Conservation (phyloP, 169 alveolate species). For the Fabrea salina region DNA sequence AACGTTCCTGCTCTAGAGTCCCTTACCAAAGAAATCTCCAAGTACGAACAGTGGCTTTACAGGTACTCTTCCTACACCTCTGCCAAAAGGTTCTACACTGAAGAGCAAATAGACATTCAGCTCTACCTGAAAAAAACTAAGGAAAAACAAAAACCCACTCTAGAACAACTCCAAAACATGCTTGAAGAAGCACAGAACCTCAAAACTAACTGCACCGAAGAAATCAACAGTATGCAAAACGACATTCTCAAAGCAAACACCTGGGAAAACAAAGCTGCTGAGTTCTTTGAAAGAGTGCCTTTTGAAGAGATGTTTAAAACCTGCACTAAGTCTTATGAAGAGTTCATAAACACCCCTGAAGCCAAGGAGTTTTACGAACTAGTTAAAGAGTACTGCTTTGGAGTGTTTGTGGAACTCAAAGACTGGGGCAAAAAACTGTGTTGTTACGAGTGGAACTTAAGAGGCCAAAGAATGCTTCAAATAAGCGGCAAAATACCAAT, state of each 20-base stretch:
- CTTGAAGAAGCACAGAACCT: not conserved
- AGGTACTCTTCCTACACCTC: not conserved
- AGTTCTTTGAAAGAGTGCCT: not conserved
- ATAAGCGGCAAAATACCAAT: not conserved
- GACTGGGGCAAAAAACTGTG: not conserved
- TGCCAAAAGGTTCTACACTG: not conserved
- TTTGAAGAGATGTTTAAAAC: not conserved
- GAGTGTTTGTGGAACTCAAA: not conserved
- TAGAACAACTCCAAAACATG: not conserved
- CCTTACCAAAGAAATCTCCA: not conserved
- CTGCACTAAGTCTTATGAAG: not conserved
- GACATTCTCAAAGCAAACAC: not conserved
- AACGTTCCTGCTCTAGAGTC: not conserved
- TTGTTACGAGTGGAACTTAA: slow-evolving; percentile 4
- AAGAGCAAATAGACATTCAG: not conserved
- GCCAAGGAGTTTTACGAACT: not conserved
- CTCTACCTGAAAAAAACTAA: not conserved
- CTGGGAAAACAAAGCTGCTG: not conserved
- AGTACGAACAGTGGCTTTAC: slow-evolving; percentile 16
- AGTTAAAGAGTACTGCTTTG: slow-evolving; percentile 13
- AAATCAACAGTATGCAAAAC: not conserved
- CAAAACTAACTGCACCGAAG: not conserved
- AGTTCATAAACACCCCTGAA: not conserved
- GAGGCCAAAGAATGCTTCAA: not conserved
- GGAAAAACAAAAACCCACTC: not conserved